Evolutionary conservation across 768 basidiomycete species (phyloP).

Genomic region (Termitomyces sp.): DNA sequence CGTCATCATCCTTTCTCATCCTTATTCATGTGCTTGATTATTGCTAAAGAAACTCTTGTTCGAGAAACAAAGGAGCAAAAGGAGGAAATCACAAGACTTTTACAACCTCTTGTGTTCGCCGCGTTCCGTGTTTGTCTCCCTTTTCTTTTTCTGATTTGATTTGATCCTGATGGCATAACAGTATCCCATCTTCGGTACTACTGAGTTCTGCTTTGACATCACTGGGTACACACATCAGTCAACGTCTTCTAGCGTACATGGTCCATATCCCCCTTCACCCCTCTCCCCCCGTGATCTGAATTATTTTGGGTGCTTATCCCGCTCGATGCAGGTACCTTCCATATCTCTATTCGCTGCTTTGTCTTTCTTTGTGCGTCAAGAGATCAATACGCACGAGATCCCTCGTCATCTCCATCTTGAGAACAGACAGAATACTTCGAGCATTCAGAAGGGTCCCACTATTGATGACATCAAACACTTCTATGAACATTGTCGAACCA

Average conservation of each 20-base stretch:
- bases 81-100: conserved; percentile 26
- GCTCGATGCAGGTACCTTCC: conserved; percentile 32
- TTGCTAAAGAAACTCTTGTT: conserved; percentile 22
- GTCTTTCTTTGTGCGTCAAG: conserved; percentile 40
- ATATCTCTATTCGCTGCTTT: conserved; percentile 42
- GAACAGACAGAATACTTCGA: conserved; percentile 21
- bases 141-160: conserved; percentile 10
- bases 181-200: conserved; percentile 37
- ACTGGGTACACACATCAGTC: conserved; percentile 9
- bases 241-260: conserved; percentile 17
- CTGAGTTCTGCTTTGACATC: conserved; percentile 27
- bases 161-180: conserved; percentile 18
- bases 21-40: conserved; percentile 2
- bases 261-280: conserved; percentile 23
- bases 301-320: conserved; percentile 37
- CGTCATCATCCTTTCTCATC: conserved; percentile 12
- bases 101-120: conserved; percentile 43
- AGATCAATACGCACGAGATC: conserved; percentile 25
- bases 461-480: conserved; percentile 42
- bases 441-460: conserved; percentile 33
- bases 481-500: conserved; percentile 35
- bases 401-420: conserved; percentile 31
- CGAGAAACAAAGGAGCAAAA: conserved; percentile 28
- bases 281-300: conserved; percentile 23
- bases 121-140: conserved; percentile 39